Evolutionary conservation across 2,329 filamentous ascomycete genomes (phyloP).

Genomic region (Fusarium paranaense): DNA sequence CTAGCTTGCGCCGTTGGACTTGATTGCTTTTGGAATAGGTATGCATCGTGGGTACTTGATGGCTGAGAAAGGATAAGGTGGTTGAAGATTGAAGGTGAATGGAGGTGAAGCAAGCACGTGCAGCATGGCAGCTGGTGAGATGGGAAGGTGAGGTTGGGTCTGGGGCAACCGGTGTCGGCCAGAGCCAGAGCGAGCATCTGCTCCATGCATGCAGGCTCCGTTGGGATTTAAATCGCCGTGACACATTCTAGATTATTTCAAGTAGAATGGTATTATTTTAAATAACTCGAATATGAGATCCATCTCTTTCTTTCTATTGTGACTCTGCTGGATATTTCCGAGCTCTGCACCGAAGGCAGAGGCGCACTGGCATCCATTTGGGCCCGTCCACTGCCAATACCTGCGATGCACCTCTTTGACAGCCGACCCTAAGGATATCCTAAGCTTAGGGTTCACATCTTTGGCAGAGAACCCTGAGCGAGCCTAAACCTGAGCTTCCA

Average conservation of each 20-base stretch:
- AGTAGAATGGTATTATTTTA: not conserved
- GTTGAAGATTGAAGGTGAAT: not conserved
- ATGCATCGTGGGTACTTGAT: not conserved
- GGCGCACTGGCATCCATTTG: not conserved
- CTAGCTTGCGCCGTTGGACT: not conserved
- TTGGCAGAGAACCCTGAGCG: not conserved
- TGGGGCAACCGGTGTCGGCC: not conserved
- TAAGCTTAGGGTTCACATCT: not conserved
- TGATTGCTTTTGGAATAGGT: not conserved
- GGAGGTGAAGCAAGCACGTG: not conserved
- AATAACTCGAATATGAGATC: not conserved
- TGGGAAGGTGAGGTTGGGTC: not conserved
- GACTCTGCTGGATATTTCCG: not conserved
- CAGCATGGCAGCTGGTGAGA: not conserved
- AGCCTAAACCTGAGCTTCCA: not conserved
- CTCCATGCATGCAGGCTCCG: not conserved
- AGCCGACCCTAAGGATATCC: not conserved
- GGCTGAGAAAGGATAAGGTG: not conserved
- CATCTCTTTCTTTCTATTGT: not conserved
- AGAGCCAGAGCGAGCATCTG: not conserved
- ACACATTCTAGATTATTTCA: not conserved
- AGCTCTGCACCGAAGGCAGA: not conserved
- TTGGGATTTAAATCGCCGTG: not conserved
- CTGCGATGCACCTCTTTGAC: conserved; percentile 54
- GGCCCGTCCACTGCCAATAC: not conserved